These are phyloP conservation scores for Pezizomycotina sp. DNA, from an alignment of 2,329 filamentous ascomycete genomes.

Conservation along the genomic window DNA sequence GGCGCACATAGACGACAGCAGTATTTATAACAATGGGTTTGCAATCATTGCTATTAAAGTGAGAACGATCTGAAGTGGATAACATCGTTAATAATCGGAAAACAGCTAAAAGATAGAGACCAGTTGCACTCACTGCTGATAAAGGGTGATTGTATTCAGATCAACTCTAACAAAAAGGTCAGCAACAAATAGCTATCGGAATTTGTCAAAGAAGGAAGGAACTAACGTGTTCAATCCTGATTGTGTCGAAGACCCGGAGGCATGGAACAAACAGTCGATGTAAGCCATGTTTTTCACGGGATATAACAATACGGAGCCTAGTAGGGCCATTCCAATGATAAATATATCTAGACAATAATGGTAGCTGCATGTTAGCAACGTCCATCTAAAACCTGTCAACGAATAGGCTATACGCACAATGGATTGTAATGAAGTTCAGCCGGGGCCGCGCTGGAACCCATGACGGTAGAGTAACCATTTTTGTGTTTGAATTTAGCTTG, in stretches of 20 bases:
- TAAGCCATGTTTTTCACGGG: constrained; percentile 49
- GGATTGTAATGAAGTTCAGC: constrained; percentile 66
- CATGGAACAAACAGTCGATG: constrained; percentile 77
- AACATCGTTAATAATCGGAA: constrained; percentile 26
- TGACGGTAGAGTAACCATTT: constrained; percentile 8
- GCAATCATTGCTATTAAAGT: constrained; percentile 56
- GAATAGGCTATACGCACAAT: constrained; percentile 43
- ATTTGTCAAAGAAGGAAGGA: not conserved
- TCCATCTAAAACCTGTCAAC: not conserved
- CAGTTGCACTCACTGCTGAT: constrained; percentile 34
- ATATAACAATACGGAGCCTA: constrained; percentile 65
- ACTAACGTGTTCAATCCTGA: constrained; percentile 69
- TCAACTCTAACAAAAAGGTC: constrained; percentile 30
- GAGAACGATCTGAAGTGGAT: constrained; percentile 53
- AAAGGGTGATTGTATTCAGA: constrained; percentile 33
- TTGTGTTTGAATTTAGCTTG: constrained; percentile 7
- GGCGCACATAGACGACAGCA: constrained; percentile 72
- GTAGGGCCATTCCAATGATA: constrained; percentile 55
- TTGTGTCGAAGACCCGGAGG: constrained; percentile 74
- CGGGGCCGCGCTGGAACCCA: constrained; percentile 38
- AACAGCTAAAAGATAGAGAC: not conserved
- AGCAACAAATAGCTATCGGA: constrained; percentile 15
- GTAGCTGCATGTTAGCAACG: not conserved
- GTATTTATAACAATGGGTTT: constrained; percentile 76
- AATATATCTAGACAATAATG: constrained; percentile 46